These are phyloP conservation scores for Pochonia chlamydosporia DNA, from an alignment of 2,329 filamentous ascomycete genomes.

Conservation along the genomic window DNA sequence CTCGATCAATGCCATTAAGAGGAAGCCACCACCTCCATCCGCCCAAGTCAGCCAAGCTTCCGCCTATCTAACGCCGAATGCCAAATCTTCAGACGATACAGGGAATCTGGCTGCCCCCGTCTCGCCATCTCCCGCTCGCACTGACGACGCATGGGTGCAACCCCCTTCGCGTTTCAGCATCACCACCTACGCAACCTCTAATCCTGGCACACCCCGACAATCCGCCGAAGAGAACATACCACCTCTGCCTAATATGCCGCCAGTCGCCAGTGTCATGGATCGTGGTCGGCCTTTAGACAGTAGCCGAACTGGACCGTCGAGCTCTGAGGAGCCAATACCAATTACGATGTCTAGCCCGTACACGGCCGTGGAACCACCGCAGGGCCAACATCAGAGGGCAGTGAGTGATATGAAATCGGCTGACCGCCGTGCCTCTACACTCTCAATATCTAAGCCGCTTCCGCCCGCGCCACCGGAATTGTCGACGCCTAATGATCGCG, in stretches of 20 bases:
- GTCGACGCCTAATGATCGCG: slow-evolving; percentile 51
- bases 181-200: slow-evolving; percentile 54
- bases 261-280: slow-evolving; percentile 22
- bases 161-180: slow-evolving; percentile 58
- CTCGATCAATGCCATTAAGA: slow-evolving; percentile 34
- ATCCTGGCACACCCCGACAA: slow-evolving; percentile 20
- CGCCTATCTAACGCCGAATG: not conserved
- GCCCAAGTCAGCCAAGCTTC: slow-evolving; percentile 9
- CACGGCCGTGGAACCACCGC: not conserved
- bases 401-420: slow-evolving; percentile 5
- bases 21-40: slow-evolving; percentile 35
- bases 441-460: slow-evolving; percentile 50
- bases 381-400: slow-evolving; percentile 3
- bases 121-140: slow-evolving; percentile 11
- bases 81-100: slow-evolving; percentile 16
- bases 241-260: slow-evolving; percentile 17
- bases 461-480: slow-evolving; percentile 57
- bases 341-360: slow-evolving; percentile 21
- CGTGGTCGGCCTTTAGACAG: slow-evolving; percentile 24
- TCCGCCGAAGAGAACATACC: slow-evolving; percentile 18
- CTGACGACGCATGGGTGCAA: slow-evolving; percentile 38
- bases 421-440: slow-evolving; percentile 22
- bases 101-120: slow-evolving; percentile 8
- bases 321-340: slow-evolving; percentile 19
- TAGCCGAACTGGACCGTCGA: slow-evolving; percentile 14